Evolutionary conservation across 2,329 filamentous ascomycete species (phyloP), one percentile per base, ranked within the genome.

Genomic region (Ophiocordyceps camponoti-floridani): DNA sequence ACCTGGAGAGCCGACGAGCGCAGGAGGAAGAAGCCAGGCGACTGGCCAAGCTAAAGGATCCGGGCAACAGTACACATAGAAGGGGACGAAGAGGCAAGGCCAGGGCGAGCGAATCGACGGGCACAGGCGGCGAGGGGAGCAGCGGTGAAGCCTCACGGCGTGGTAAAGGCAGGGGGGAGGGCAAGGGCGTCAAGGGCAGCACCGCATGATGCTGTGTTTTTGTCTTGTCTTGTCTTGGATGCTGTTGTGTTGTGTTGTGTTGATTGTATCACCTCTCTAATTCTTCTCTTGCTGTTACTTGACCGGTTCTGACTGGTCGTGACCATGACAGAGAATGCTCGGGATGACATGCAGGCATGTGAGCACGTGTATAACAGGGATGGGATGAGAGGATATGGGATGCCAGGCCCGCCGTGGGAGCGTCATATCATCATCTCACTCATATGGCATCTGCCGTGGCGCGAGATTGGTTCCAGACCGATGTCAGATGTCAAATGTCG

Each of bases 1-100:
- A 93, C 51, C 79, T 83, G 49, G 88, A 94, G 60, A 86, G 80
- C 53, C 72, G 72, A 47, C 71, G 83, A 27, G 75, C 82, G 35
- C 79, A 81, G 50, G 75, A 81, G 51, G 77, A 77, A 48, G 73
- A 75, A 48, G 68, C 69, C 3, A 56, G 62, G 41, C 59, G 63
- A 43, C 55, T 59, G 23, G 56, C 56, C 31, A 62, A 60, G 47
- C 62, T 63, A 41, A 65, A 71, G 51, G 65, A 59, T 38, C 4
- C 35, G 7, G 35, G 35, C n/a, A 38, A 10, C 10, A 16, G 7
- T 38, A 18, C 16, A 16, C 35, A 38, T 38, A 38, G 35, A 16
- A 3, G n/a, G n/a, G 35, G 35, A 1, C 18, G 35, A 16, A 18
- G 35, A 38, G 35, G n/a, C 16, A 38, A 38, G 9, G 35, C 35